Evolutionary conservation across 1,284 basidiomycete genomes (phyloP).

Genomic region (Boletus austroedulis): DNA sequence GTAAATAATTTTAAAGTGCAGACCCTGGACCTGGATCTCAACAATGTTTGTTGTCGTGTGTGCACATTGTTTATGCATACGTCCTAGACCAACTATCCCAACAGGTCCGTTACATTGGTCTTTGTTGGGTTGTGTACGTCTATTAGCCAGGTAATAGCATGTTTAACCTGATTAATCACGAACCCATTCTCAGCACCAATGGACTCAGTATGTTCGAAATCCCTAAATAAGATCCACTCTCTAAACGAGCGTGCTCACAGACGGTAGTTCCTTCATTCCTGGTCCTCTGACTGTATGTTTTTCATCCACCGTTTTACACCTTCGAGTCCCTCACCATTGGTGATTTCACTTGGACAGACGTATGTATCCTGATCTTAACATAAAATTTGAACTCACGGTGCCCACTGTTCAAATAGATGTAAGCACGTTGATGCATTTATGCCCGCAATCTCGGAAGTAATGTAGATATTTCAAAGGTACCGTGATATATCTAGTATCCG

Average conservation of each 20-base stretch:
- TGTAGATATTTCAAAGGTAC: background rate
- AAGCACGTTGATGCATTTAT: background rate
- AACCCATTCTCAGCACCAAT: background rate
- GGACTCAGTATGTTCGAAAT: background rate
- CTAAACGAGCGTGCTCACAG: background rate
- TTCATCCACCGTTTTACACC: background rate
- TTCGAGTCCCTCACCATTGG: background rate
- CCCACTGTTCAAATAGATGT: background rate
- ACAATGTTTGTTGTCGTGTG: background rate
- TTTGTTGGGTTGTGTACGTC: background rate
- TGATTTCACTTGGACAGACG: background rate
- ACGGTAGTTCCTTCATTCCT: background rate
- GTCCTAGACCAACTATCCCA: background rate
- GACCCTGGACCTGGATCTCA: background rate
- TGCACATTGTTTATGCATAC: background rate
- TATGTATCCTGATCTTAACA: background rate
- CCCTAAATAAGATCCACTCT: too few relatives aligned
- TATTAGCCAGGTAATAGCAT: background rate
- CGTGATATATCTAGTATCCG: background rate
- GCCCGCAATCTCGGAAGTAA: background rate
- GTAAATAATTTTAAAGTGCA: background rate
- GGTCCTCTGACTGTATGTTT: background rate
- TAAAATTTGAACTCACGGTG: background rate
- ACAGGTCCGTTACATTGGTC: background rate
- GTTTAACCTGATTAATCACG: background rate